Conservation (phyloP, 306 rosid species). For the Begonia fuchsioides region DNA sequence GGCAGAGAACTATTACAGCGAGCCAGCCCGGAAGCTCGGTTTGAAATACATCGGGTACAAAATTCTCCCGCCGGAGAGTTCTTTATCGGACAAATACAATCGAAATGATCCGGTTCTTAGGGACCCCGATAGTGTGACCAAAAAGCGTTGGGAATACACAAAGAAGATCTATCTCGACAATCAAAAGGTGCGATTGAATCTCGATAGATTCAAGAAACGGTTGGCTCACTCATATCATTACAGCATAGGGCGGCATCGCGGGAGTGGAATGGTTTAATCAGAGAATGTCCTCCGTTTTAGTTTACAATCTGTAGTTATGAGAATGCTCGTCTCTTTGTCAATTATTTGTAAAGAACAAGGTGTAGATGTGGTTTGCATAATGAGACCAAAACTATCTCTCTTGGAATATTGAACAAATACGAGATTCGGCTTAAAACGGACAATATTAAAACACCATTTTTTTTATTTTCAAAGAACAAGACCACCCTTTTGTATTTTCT, state of each 20-base stretch:
- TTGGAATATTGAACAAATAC: too few relatives aligned
- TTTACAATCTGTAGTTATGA: too few relatives aligned
- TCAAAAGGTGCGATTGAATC: constrained; percentile 56
- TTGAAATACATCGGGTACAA: constrained; percentile 69
- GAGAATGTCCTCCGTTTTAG: too few relatives aligned
- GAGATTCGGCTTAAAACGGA: too few relatives aligned
- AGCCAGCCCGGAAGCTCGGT: constrained; percentile 78
- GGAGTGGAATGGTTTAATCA: neutral
- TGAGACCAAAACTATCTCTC: too few relatives aligned
- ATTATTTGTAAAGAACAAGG: too few relatives aligned
- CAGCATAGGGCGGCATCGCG: constrained; percentile 9
- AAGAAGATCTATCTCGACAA: constrained; percentile 80
- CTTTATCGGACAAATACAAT: constrained; percentile 36
- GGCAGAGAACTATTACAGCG: constrained; percentile 71
- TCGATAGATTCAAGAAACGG: constrained; percentile 52
- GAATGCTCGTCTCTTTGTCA: too few relatives aligned
- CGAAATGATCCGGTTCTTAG: constrained; percentile 45
- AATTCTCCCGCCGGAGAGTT: constrained; percentile 57
- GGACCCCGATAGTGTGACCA: constrained; percentile 47
- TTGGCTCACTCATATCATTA: constrained; percentile 44
- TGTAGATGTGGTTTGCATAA: too few relatives aligned
- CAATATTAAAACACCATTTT: too few relatives aligned
- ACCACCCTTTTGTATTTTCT: too few relatives aligned
- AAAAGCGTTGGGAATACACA: constrained; percentile 78
- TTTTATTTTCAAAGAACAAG: too few relatives aligned